Conservation (phyloP, 495 filamentous ascomycete species). For the Cercophora scortea region DNA sequence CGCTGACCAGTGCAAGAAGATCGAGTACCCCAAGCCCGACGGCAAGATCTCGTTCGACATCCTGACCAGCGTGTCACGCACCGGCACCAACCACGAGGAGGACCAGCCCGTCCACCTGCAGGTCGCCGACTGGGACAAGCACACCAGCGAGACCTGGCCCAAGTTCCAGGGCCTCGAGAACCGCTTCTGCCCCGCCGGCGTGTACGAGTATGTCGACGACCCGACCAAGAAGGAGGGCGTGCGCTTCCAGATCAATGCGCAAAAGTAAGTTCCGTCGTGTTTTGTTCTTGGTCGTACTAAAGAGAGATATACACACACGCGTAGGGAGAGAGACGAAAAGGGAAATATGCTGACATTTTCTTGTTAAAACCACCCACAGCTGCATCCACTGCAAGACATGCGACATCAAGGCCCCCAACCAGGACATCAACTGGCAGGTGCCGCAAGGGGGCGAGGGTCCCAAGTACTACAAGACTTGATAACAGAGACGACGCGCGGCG, state of each 20-base stretch:
- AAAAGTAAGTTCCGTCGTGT: slow-evolving; percentile 85
- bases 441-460: slow-evolving; percentile 95
- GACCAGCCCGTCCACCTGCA: slow-evolving; percentile 95
- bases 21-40: slow-evolving; percentile 95
- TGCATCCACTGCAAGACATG: slow-evolving; percentile 99
- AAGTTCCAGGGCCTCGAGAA: slow-evolving; percentile 90
- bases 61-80: slow-evolving; percentile 84
- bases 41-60: slow-evolving; percentile 93
- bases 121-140: slow-evolving; percentile 89
- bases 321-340: too few relatives aligned
- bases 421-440: slow-evolving; percentile 96
- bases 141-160: slow-evolving; percentile 75
- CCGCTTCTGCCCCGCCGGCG: slow-evolving; percentile 97
- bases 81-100: slow-evolving; percentile 97
- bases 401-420: slow-evolving; percentile 93
- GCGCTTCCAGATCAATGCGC: slow-evolving; percentile 93
- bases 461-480: slow-evolving; percentile 81
- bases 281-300: neutral
- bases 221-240: slow-evolving; percentile 72
- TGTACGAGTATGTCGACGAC: slow-evolving; percentile 98
- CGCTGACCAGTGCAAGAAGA: slow-evolving; percentile 74
- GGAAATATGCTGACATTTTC: slow-evolving; percentile 3
- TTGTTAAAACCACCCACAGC: slow-evolving; percentile 32
- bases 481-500: neutral
- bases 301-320: too few relatives aligned